phyloP scores from a whole-genome alignment of 1,139 yeast genomes.

The Pichia sp. region DNA sequence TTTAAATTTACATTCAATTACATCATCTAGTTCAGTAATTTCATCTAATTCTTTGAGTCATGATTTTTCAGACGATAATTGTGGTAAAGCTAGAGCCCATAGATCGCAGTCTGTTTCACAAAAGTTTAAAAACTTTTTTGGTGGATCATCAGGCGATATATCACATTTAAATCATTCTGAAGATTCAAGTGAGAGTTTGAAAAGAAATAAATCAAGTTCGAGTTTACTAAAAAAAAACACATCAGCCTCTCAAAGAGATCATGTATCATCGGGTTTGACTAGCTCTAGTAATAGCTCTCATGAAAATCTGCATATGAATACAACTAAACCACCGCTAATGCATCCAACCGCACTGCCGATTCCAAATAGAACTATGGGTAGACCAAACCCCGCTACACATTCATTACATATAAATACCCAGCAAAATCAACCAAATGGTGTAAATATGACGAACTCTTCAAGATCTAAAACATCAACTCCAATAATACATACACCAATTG shows the following conservation, averaged over 20 bases:
- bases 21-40: conserved; percentile 1
- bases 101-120: conserved; percentile 27
- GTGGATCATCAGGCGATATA: conserved; percentile 11
- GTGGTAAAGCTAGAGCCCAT: conserved; percentile 3
- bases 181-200: not conserved
- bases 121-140: conserved; percentile 26
- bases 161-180: not conserved
- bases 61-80: conserved; percentile 11
- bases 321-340: not conserved
- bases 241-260: not conserved
- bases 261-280: not conserved
- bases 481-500: conserved; percentile 8
- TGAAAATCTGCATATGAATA: not conserved
- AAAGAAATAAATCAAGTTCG: conserved; percentile 10
- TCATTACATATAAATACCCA: conserved; percentile 16
- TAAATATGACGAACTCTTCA: conserved; percentile 1
- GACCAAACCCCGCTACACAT: conserved; percentile 11
- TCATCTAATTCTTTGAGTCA: conserved; percentile 15
- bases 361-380: conserved; percentile 13
- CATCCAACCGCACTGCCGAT: conserved; percentile 11
- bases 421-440: conserved; percentile 14
- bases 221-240: conserved; percentile 5
- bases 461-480: not conserved
- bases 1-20: not conserved
- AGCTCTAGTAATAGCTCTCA: not conserved